Conservation (phyloP, 1,284 basidiomycete genomes). For the Ustanciosporium gigantosporum region DNA sequence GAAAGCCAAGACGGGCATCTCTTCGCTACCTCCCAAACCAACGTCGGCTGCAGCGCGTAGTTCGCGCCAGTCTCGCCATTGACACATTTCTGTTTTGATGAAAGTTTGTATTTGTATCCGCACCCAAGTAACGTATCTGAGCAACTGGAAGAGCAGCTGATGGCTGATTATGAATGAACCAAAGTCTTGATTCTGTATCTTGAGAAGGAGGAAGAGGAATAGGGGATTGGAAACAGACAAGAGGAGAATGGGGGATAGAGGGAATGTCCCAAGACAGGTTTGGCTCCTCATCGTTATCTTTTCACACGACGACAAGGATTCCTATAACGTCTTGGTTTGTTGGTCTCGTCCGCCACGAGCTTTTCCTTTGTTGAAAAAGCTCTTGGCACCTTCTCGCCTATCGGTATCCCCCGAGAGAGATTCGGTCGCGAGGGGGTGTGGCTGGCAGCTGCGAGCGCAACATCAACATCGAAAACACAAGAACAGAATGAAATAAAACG, state of each 20-base stretch:
- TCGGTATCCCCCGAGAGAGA: conserved; percentile 7
- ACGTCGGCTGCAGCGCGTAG: conserved; percentile 2
- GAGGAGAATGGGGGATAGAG: background rate
- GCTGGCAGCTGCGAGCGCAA: conserved; percentile 45
- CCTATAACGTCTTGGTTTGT: conserved; percentile 48
- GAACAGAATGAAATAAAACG: too few species aligned
- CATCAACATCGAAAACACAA: background rate
- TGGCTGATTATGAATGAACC: too few species aligned
- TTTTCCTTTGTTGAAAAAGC: too few species aligned
- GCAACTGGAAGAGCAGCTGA: too few species aligned
- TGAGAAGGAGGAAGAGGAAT: background rate
- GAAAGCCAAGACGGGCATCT: background rate
- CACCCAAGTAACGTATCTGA: too few species aligned
- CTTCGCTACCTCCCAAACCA: conserved; percentile 28
- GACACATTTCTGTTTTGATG: too few species aligned
- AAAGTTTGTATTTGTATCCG: too few species aligned
- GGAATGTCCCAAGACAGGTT: conserved; percentile 46
- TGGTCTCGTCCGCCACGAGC: conserved; percentile 48
- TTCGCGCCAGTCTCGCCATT: too few species aligned
- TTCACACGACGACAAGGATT: too few species aligned
- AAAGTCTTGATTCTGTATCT: too few species aligned
- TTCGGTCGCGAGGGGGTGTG: conserved; percentile 53
- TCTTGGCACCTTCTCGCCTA: too few species aligned
- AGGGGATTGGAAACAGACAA: background rate
- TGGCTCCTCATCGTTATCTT: too few species aligned